Evolutionary conservation across 2,329 filamentous ascomycete genomes (phyloP).

Genomic region (Fusarium sp.): DNA sequence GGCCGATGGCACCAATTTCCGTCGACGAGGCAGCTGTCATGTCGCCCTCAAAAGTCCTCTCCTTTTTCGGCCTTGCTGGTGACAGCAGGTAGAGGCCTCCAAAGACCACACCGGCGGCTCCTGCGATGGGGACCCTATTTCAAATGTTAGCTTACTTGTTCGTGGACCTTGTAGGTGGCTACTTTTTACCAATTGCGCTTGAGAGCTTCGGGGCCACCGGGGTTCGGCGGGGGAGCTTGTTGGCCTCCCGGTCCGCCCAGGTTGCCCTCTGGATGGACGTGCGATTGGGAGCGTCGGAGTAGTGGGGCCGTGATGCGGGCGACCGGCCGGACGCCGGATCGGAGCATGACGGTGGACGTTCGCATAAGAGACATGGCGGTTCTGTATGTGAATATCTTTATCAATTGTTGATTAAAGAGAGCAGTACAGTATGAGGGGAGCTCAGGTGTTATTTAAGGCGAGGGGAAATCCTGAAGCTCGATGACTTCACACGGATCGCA

Average conservation of each 20-base stretch:
- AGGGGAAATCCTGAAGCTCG: background rate
- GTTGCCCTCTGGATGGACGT: slow-evolving; percentile 21
- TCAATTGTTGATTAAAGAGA: background rate
- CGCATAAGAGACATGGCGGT: slow-evolving; percentile 29
- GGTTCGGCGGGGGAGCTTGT: slow-evolving; percentile 45
- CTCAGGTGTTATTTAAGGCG: slow-evolving; percentile 11
- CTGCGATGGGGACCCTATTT: slow-evolving; percentile 51
- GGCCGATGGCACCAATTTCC: slow-evolving; percentile 27
- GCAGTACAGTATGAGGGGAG: background rate
- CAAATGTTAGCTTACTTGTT: slow-evolving; percentile 3
- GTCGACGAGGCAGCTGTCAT: slow-evolving; percentile 30
- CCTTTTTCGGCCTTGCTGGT: slow-evolving; percentile 33
- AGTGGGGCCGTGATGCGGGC: slow-evolving; percentile 40
- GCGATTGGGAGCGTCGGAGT: slow-evolving; percentile 36
- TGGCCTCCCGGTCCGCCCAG: slow-evolving; percentile 56
- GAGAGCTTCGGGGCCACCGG: slow-evolving; percentile 50
- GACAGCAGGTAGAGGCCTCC: slow-evolving; percentile 51
- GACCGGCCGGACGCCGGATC: slow-evolving; percentile 39
- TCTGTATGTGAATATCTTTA: background rate
- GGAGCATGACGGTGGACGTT: slow-evolving; percentile 23
- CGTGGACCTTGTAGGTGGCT: too few species aligned
- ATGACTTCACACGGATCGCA: slow-evolving; percentile 31
- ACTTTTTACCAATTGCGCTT: slow-evolving; percentile 53
- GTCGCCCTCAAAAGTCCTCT: slow-evolving; percentile 27
- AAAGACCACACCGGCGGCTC: slow-evolving; percentile 45